Percentiles rank a stretch among this genome's conserved stretches.
These are phyloP conservation scores for Argentina anserina DNA, from an alignment of 306 rosid species.

Conservation along the genomic window DNA sequence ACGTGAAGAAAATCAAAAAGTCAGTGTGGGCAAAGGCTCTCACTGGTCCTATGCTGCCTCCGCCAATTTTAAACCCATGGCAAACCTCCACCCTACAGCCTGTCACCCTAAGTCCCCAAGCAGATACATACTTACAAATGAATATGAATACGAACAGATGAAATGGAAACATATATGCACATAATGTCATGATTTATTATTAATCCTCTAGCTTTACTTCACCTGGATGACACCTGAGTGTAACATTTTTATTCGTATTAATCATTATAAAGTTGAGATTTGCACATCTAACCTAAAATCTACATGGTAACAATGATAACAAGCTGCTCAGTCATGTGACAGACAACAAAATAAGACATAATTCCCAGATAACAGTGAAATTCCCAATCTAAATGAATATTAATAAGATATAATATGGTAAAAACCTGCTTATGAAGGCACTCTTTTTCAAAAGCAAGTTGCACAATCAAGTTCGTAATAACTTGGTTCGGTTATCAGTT, in stretches of 20 bases:
- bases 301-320: neutral
- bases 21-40: too few relatives aligned
- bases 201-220: neutral
- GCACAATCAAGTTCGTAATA: slow-evolving; percentile 59
- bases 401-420: slow-evolving; percentile 13
- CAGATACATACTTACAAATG: too few relatives aligned
- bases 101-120: neutral
- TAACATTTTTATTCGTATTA: neutral
- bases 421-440: slow-evolving; percentile 85
- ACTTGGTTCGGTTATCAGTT: slow-evolving; percentile 50
- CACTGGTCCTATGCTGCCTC: too few relatives aligned
- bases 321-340: neutral
- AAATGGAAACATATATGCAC: too few relatives aligned
- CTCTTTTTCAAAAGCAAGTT: slow-evolving; percentile 85
- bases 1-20: too few relatives aligned
- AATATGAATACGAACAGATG: too few relatives aligned
- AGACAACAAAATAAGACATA: neutral
- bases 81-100: neutral
- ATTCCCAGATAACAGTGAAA: neutral
- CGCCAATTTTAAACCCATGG: too few relatives aligned
- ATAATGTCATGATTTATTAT: neutral
- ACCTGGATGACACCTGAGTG: neutral
- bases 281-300: neutral
- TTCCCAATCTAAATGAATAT: neutral
- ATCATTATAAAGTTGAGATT: neutral